These are phyloP conservation scores for Flaveria ramosissima DNA, from an alignment of 129 eudicot genomes.

Conservation along the genomic window DNA sequence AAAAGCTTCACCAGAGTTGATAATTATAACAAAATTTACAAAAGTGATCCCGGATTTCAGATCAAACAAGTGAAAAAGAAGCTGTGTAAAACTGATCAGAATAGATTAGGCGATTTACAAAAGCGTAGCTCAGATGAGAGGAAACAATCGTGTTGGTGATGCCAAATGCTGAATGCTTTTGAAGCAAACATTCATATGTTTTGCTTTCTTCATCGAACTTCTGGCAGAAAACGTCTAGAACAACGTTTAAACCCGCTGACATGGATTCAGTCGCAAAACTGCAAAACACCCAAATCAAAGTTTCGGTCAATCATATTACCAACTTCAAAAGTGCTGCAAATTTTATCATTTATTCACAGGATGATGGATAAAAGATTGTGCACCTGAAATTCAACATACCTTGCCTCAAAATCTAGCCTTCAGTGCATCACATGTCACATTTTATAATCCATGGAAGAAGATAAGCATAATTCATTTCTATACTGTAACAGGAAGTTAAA, in stretches of 20 bases:
- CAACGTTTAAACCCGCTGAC: conserved; percentile 63
- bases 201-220: not conserved
- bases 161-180: conserved; percentile 12
- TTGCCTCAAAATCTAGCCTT: too few relatives aligned
- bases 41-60: conserved; percentile 2
- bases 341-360: not conserved
- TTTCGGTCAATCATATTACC: not conserved
- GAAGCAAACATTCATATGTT: conserved; percentile 6
- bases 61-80: conserved; percentile 7
- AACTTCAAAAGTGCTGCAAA: not conserved
- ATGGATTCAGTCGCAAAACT: conserved; percentile 52
- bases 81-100: conserved; percentile 6
- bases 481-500: too few relatives aligned
- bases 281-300: conserved; percentile 23
- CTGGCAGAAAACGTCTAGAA: conserved; percentile 39
- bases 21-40: not conserved
- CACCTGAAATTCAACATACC: conserved; percentile 38
- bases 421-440: too few relatives aligned
- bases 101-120: conserved; percentile 5
- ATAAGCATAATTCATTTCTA: conserved; percentile 62
- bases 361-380: not conserved
- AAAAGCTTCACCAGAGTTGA: conserved; percentile 19
- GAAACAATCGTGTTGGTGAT: conserved; percentile 10
- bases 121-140: not conserved
- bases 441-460: conserved; percentile 49